Evolutionary conservation across 345 rosid genomes (phyloP).

Genomic region (Gossypium rotundifolium): DNA sequence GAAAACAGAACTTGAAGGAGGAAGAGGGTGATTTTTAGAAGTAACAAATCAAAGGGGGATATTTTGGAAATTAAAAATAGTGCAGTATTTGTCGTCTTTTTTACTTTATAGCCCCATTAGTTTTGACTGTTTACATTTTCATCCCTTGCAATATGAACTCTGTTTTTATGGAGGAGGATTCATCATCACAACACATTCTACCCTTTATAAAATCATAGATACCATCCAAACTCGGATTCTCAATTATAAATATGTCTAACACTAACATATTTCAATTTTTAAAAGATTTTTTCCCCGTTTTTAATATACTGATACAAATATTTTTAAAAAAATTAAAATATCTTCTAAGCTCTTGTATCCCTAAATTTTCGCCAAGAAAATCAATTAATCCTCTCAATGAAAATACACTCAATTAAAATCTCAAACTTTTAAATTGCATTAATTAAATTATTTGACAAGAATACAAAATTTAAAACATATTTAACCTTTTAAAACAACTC

Average conservation of each 20-base stretch:
- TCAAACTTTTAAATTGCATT: too few relatives aligned
- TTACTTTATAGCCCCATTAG: background rate
- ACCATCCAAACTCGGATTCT: too few relatives aligned
- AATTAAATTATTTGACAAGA: too few relatives aligned
- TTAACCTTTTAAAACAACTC: background rate
- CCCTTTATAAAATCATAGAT: background rate
- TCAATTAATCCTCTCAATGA: too few relatives aligned
- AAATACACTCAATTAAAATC: rapidly evolving
- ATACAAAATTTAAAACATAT: too few relatives aligned
- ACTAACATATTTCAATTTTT: background rate
- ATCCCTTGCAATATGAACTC: background rate
- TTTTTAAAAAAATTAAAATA: too few relatives aligned
- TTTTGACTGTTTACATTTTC: background rate
- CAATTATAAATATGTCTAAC: too few relatives aligned
- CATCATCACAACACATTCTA: background rate
- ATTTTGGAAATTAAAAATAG: background rate
- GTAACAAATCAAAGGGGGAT: background rate
- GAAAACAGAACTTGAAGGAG: too few relatives aligned
- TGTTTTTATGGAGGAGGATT: too few relatives aligned
- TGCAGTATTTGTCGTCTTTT: background rate
- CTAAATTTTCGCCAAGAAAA: too few relatives aligned
- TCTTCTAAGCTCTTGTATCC: too few relatives aligned
- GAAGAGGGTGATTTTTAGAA: background rate
- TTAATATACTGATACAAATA: background rate
- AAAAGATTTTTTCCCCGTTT: background rate